A percentile compares a stretch with the other conserved stretches of the same genome.
Conservation (phyloP, 2,329 filamentous ascomycete species). For the Colletotrichum destructivum region DNA sequence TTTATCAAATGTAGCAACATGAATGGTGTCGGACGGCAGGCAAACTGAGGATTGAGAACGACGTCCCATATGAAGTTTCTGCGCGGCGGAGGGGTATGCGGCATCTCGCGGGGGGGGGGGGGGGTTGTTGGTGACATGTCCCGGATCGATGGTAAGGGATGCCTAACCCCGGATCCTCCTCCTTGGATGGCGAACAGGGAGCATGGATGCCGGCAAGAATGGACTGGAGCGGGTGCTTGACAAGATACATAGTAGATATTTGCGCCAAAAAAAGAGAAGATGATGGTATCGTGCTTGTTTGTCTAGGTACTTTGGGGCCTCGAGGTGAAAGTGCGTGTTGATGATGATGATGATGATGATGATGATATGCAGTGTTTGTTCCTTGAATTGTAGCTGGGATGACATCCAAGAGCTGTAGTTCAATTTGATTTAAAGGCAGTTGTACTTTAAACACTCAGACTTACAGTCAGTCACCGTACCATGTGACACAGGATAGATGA, state of each 20-base stretch:
- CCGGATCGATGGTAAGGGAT: neutral
- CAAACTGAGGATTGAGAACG: neutral
- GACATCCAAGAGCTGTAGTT: too few species aligned
- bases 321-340: neutral
- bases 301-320: neutral
- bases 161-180: too few species aligned
- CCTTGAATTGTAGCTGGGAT: too few species aligned
- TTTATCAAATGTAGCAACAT: neutral
- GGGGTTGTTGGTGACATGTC: neutral
- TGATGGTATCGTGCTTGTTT: neutral
- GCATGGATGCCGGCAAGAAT: constrained; percentile 17
- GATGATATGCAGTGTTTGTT: too few species aligned
- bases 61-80: constrained; percentile 9
- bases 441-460: too few species aligned
- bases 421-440: too few species aligned
- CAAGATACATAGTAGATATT: neutral
- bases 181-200: neutral
- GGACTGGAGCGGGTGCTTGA: neutral
- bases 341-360: neutral
- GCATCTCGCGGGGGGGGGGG: constrained; percentile 4
- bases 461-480: too few species aligned
- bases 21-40: neutral
- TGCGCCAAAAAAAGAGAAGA: neutral
- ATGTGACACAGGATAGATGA: too few species aligned
- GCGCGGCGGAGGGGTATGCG: constrained; percentile 25